Evolutionary conservation across 2,329 filamentous ascomycete genomes (phyloP).

Genomic region (Fusarium abutilonis): DNA sequence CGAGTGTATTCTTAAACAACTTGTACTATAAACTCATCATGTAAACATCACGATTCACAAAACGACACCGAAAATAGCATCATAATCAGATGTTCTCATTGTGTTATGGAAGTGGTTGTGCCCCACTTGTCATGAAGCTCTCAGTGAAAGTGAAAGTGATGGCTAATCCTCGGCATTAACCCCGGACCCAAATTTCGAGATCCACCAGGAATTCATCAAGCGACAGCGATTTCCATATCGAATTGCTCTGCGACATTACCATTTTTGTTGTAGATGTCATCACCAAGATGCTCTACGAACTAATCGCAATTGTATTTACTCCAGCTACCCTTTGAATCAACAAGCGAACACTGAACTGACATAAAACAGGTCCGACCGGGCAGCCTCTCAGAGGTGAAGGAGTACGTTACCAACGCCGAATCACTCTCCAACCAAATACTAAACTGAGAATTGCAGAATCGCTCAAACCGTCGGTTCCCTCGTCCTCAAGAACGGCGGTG

Average conservation of each 20-base stretch:
- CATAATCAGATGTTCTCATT: neutral
- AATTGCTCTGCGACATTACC: conserved; percentile 31
- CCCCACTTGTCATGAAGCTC: conserved; percentile 31
- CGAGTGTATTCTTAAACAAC: conserved; percentile 10
- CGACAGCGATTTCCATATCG: conserved; percentile 15
- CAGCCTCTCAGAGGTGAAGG: conserved; percentile 91
- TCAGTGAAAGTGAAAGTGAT: conserved; percentile 8
- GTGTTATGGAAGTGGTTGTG: neutral
- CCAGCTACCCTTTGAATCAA: neutral
- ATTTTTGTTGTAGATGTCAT: conserved; percentile 45
- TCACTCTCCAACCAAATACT: neutral
- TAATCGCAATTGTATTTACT: conserved; percentile 88
- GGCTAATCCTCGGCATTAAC: conserved; percentile 47
- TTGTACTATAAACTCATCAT: conserved; percentile 27
- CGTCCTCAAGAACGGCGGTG: conserved; percentile 84
- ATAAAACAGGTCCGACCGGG: conserved; percentile 82
- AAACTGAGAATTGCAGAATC: conserved; percentile 68
- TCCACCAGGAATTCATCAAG: conserved; percentile 40
- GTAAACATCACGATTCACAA: conserved; percentile 17
- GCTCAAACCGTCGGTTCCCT: conserved; percentile 84
- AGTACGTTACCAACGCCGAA: conserved; percentile 67
- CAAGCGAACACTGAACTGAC: conserved; percentile 36
- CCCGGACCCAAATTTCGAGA: conserved; percentile 43
- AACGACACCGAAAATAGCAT: neutral
- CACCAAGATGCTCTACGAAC: conserved; percentile 89